Percentiles rank a stretch among this genome's conserved stretches.
phyloP scores from a whole-genome alignment of 2,329 filamentous ascomycete species.

The Corniculantispora saksenae region DNA sequence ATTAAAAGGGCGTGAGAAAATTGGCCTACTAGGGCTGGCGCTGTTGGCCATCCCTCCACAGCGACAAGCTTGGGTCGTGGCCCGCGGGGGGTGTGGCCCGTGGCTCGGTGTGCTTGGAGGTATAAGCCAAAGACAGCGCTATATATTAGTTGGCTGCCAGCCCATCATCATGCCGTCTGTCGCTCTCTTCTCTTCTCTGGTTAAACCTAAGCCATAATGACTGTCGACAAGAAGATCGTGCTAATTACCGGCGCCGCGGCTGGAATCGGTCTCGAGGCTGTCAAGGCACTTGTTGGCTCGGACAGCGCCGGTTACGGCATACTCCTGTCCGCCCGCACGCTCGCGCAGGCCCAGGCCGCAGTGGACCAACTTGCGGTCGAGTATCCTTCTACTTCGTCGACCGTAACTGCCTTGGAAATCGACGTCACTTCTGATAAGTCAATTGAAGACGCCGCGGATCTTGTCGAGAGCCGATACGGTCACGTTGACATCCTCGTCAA shows the following conservation, averaged over 20 bases:
- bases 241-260: slow-evolving; percentile 60
- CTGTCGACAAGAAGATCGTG: slow-evolving; percentile 40
- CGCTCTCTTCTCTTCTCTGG: too few species aligned
- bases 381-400: slow-evolving; percentile 40
- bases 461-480: slow-evolving; percentile 43
- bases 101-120: too few species aligned
- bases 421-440: slow-evolving; percentile 57
- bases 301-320: slow-evolving; percentile 50
- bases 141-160: too few species aligned
- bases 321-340: slow-evolving; percentile 54
- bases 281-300: slow-evolving; percentile 55
- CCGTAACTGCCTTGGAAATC: slow-evolving; percentile 48
- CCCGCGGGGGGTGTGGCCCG: too few species aligned
- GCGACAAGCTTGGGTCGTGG: too few species aligned
- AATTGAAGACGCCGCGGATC: slow-evolving; percentile 47
- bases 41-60: too few species aligned
- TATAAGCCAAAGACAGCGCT: too few species aligned
- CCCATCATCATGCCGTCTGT: too few species aligned
- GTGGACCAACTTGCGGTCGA: slow-evolving; percentile 43
- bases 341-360: slow-evolving; percentile 52
- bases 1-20: too few species aligned
- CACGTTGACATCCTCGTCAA: slow-evolving; percentile 53
- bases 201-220: background rate
- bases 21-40: too few species aligned
- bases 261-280: slow-evolving; percentile 59